Evolutionary conservation across 1,139 yeast genomes (phyloP).

Genomic region (Meyerozyma athensensis): DNA sequence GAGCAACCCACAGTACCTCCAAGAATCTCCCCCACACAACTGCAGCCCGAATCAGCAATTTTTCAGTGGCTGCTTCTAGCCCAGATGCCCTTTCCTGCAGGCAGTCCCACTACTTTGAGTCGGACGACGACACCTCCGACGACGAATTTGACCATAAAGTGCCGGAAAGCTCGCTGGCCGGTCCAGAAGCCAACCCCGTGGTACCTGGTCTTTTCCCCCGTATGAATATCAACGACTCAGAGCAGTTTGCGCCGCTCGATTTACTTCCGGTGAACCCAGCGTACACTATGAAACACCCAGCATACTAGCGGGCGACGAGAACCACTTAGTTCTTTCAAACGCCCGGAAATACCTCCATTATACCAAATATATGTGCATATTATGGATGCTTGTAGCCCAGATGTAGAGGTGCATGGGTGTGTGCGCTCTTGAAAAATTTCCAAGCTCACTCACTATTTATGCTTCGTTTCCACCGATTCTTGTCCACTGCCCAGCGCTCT

Average conservation of each 20-base stretch:
- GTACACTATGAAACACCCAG: slow-evolving; percentile 5
- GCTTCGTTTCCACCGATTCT: not conserved
- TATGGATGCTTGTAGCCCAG: not conserved
- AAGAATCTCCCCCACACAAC: no score
- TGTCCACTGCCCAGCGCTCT: slow-evolving; percentile 5
- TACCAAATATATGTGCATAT: no score
- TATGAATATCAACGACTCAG: slow-evolving; percentile 25
- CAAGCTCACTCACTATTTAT: no score
- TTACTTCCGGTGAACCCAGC: slow-evolving; percentile 30
- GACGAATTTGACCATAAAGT: slow-evolving; percentile 10
- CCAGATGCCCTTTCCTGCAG: not conserved
- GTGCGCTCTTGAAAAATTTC: not conserved
- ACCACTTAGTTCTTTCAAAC: no score
- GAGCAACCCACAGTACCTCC: no score
- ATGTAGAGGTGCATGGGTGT: not conserved
- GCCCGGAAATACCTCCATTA: no score
- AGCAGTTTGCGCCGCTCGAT: slow-evolving; percentile 22
- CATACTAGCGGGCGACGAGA: not conserved
- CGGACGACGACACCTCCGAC: slow-evolving; percentile 4
- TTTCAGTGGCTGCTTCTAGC: not conserved
- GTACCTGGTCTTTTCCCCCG: slow-evolving; percentile 37
- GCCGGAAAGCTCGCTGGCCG: no score
- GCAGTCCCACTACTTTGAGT: not conserved
- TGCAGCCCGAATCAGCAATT: not conserved
- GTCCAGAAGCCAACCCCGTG: slow-evolving; percentile 18